These are phyloP conservation scores for Patellaria atrata DNA, from an alignment of 495 filamentous ascomycete genomes.

Conservation along the genomic window DNA sequence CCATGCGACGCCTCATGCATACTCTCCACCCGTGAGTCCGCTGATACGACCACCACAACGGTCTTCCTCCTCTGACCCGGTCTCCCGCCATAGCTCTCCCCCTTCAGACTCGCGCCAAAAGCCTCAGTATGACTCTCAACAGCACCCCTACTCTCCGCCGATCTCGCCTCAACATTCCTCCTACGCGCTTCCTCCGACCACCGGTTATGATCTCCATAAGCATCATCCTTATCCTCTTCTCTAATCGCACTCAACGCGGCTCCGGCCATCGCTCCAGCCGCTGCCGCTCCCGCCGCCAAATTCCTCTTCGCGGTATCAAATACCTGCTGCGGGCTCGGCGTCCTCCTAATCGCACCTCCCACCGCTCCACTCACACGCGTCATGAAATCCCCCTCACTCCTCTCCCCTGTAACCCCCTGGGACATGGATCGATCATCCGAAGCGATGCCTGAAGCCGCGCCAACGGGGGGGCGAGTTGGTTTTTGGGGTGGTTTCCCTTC, in stretches of 20 bases:
- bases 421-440: no score
- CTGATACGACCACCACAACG: conserved; percentile 73
- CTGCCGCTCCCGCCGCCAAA: conserved; percentile 64
- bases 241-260: conserved; percentile 69
- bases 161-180: conserved; percentile 23
- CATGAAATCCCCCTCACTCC: conserved; percentile 44
- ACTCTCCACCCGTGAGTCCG: conserved; percentile 42
- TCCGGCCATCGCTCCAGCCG: conserved; percentile 66
- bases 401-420: conserved; percentile 8
- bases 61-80: conserved; percentile 49
- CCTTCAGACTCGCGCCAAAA: conserved; percentile 13
- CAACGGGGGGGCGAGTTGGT: background rate
- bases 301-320: conserved; percentile 63
- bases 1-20: conserved; percentile 35
- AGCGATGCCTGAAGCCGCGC: no score
- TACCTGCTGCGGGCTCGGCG: conserved; percentile 79
- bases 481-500: conserved; percentile 12
- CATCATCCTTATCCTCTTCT: conserved; percentile 59
- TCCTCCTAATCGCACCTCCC: conserved; percentile 69
- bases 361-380: conserved; percentile 72
- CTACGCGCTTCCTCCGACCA: conserved; percentile 63
- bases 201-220: conserved; percentile 66
- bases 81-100: conserved; percentile 26
- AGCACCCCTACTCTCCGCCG: conserved; percentile 11
- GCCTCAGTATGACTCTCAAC: conserved; percentile 17